A percentile compares a stretch with the other conserved stretches of the same genome.
Conservation (phyloP, 75 land plant genomes). For the Chamaecyparis obtusa region DNA sequence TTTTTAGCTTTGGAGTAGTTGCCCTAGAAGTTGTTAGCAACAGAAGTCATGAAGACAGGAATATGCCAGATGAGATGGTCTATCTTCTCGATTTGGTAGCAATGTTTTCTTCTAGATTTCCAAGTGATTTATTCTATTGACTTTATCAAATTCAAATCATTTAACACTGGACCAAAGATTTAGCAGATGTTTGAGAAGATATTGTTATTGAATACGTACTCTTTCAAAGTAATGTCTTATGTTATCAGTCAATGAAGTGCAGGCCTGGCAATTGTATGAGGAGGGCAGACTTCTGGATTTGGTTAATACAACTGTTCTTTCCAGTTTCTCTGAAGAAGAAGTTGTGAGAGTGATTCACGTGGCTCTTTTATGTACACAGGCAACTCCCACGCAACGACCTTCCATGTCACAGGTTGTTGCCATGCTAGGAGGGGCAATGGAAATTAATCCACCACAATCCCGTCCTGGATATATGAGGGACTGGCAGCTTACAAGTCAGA, state of each 20-base stretch:
- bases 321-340: constrained; percentile 17
- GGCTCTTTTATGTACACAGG: constrained; percentile 27
- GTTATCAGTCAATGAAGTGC: constrained; percentile 7
- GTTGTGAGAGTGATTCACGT: constrained; percentile 16
- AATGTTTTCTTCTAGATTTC: not conserved
- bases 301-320: constrained; percentile 4
- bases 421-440: constrained; percentile 14
- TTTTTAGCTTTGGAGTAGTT: constrained; percentile 47
- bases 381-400: constrained; percentile 14
- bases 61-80: constrained; percentile 2
- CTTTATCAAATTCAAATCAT: not conserved
- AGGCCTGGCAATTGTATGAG: constrained; percentile 27
- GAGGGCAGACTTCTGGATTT: constrained; percentile 19
- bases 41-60: constrained; percentile 9
- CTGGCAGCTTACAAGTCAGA: not conserved
- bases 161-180: not conserved
- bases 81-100: constrained; percentile 4
- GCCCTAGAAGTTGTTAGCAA: constrained; percentile 24
- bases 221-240: not conserved
- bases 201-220: not conserved
- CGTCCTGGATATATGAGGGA: constrained; percentile 4
- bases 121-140: not conserved
- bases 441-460: not conserved
- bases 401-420: constrained; percentile 23
- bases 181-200: not conserved